Evolutionary conservation across 148 eudicot genomes (phyloP), one percentile per base, ranked within the genome.

Genomic region (Chenopodium formosanum): DNA sequence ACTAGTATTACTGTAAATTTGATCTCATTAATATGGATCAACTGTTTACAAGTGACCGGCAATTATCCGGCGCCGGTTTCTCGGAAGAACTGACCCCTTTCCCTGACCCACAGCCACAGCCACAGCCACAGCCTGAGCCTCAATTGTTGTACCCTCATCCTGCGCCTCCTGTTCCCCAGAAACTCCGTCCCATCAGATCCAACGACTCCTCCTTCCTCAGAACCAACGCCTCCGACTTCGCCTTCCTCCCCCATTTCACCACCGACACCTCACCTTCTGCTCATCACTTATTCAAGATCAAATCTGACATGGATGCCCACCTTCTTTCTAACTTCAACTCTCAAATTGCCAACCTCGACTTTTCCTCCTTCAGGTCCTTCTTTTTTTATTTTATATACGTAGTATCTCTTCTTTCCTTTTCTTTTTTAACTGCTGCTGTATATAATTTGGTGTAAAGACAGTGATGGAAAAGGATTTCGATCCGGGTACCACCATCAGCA

Each of bases 141-240:
- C 48, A 68, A 32, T 60, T 76, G 19, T 9, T 60, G 27, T 47
- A 78, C 80, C 73, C 70, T 47, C 40, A 66, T 0, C 3, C 70
- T 2, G 48, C 58, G 23, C 19, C 80, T 10, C 44, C 73, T 16
- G 84, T 85, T 27, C 91, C 84, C 4, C 89, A 89, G 87, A 89
- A 89, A 79, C 91, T 89, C 79, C 91, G 90, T 0, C 90, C 91
- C 12, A 84, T 89, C 76, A 77, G 91, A 68, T 81, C 64, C 86
- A 75, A 46, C 67, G 44, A 40, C 44, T 40, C 44, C 8, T 40
- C 44, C 1, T 67, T 67, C 0, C 16, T 65, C 12, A 65, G 14
- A 65, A 65, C 6, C 11, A 65, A 70, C 13, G 74, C 58, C 22
- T 37, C 52, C 9, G 85, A 86, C 31, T 73, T 84, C 69, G 88